Evolutionary conservation across 179 eudicot genomes (phyloP), one percentile per base, ranked within the genome.

Genomic region (Carnegiea gigantea): DNA sequence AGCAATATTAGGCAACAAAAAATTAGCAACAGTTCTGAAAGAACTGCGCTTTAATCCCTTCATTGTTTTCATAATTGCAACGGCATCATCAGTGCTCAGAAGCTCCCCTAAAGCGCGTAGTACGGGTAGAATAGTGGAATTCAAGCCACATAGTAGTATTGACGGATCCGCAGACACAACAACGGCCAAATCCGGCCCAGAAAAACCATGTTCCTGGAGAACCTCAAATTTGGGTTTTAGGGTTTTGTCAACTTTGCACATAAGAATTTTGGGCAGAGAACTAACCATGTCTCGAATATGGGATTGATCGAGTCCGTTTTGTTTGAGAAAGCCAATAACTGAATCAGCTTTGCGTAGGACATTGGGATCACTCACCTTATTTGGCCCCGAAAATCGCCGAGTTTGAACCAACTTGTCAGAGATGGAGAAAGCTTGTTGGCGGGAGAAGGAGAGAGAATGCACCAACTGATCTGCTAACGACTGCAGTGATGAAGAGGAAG

Each of bases 221-320:
- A 70, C 28, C 82, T 76, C 62, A 20, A 81, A 36, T 67, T 86
- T 86, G 48, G 88, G 88, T 36, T 38, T 79, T 54, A 86, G 82
- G 84, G 83, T 86, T 81, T 86, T 11, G 8, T 81, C 77, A 57
- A 80, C 82, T 15, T 78, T 49, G 24, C 73, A 14, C 3, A 48
- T 9, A 21, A 86, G 79, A 73, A 83, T 36, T 21, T 13, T 11
- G 46, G 20, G 73, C n/a, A n/a, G n/a, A n/a, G n/a, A n/a, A 62
- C 77, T 80, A 4, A 82, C 81, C 84, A 78, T 80, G 1, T 26
- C 33, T 26, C 83, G 46, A 75, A 83, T 78, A 14, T 83, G 88
- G 60, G 86, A 43, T 64, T 78, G 67, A 9, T 76, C 62, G 9
- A 81, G 43, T 14, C 82, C 88, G 49, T n/a, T 23, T 20, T 71